Evolutionary conservation across 345 rosid species (phyloP), one percentile per base, ranked within the genome.

Genomic region (Sapria himalayana): DNA sequence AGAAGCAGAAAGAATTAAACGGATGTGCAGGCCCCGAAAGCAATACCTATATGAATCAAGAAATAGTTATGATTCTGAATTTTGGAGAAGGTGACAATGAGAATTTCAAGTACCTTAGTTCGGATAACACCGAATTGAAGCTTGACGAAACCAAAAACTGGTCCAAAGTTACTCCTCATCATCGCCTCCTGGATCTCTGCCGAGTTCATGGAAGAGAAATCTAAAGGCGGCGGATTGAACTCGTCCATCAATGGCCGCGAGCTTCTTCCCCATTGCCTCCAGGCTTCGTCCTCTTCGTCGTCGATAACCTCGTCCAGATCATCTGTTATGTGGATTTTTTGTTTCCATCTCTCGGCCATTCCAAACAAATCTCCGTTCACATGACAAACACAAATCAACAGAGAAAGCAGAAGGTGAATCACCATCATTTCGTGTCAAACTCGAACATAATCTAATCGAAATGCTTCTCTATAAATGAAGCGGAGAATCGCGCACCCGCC

Each of bases 211-310:
- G 56, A 56, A 23, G 78, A 57, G 25, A 76, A 58, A 55, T 82
- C 94, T 12, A 65, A 15, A n/a, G 78, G 68, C 5, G 86, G 82
- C 1, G 74, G 89, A 43, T 72, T 81, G 43, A 60, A 59, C 29
- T 56, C 60, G 1, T 62, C 67, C 5, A 43, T 32, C 8, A 49
- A 15, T 2, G 55, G 31, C 6, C 52, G 5, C 23, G 72, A 44
- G 51, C 49, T 64, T 51, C 63, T 65, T 9, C 98, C 98, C 98
- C 95, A 89, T 37, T 67, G 72, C 57, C 68, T 79, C 98, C 98
- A 89, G 29, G 60, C 58, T 3, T 82, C 95, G 56, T 89, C 94
- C 68, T 89, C 94, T 59, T 82, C 94, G 5, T 71, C 76, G 59
- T 89, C 93, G 15, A 79, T 51, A 1, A 89, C 75, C 66, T 76